Evolutionary conservation across 345 rosid genomes (phyloP).

Genomic region (Bruguiera sexangula): DNA sequence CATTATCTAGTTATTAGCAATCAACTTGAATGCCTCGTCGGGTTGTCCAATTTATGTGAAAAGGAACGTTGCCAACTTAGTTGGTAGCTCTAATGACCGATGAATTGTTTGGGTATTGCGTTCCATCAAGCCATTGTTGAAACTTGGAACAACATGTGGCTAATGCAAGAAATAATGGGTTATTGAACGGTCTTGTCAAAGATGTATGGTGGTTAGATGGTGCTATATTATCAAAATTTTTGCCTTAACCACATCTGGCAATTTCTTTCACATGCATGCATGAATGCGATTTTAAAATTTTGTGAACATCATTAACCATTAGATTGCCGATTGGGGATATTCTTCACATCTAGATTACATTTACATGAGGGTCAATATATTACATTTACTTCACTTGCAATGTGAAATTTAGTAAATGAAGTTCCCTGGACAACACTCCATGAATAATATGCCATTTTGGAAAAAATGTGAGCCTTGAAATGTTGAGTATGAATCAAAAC

Average conservation of each 20-base stretch:
- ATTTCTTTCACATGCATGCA: too few species aligned
- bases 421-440: too few species aligned
- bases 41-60: background rate
- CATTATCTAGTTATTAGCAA: background rate
- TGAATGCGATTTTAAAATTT: too few species aligned
- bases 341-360: too few species aligned
- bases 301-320: too few species aligned
- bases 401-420: too few species aligned
- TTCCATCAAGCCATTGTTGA: background rate
- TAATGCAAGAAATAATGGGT: background rate
- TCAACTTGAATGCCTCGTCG: background rate
- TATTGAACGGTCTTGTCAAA: background rate
- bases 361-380: too few species aligned
- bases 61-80: background rate
- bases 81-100: background rate
- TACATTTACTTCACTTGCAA: too few species aligned
- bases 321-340: too few species aligned
- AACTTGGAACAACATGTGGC: background rate
- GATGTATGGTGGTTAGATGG: background rate
- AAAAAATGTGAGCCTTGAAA: too few species aligned
- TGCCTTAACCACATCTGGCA: background rate
- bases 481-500: too few species aligned
- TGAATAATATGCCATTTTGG: too few species aligned
- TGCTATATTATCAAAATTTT: background rate
- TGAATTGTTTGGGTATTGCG: background rate